These are phyloP conservation scores for Hypsizygus marmoreus DNA, from an alignment of 768 basidiomycete genomes.

Conservation along the genomic window DNA sequence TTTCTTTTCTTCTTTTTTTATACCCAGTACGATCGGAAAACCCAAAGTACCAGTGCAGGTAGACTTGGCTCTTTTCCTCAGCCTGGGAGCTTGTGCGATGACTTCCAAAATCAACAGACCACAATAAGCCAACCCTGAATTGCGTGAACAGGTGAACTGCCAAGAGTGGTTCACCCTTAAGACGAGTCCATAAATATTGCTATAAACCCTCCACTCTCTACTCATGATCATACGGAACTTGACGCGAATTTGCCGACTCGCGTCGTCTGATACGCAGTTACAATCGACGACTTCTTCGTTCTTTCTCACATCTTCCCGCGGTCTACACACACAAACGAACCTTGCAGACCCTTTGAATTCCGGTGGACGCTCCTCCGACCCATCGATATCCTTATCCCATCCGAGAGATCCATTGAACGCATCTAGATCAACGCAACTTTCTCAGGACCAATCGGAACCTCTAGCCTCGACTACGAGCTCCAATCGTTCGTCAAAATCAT, in stretches of 20 bases:
- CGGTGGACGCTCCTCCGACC: background rate
- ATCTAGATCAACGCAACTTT: too few species aligned
- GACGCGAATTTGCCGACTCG: conserved; percentile 14
- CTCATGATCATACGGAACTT: conserved; percentile 11
- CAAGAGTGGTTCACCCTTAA: too few species aligned
- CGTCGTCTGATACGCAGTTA: conserved; percentile 7
- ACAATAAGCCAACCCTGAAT: background rate
- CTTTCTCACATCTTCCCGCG: conserved; percentile 3
- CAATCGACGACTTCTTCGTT: background rate
- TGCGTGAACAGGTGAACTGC: too few species aligned
- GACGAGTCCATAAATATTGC: conserved; percentile 7
- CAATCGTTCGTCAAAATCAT: conserved; percentile 2
- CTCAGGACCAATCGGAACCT: too few species aligned
- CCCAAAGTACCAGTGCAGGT: too few species aligned
- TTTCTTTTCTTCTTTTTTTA: too few species aligned
- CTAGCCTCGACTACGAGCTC: too few species aligned
- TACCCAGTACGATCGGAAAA: too few species aligned
- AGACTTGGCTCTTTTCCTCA: too few species aligned
- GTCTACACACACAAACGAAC: conserved; percentile 12
- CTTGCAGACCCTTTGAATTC: conserved; percentile 14
- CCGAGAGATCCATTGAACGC: conserved; percentile 11
- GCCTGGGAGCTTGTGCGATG: too few species aligned
- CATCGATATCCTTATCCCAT: conserved; percentile 14
- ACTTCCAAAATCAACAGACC: too few species aligned
- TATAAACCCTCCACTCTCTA: background rate